Evolutionary conservation across 345 rosid species (phyloP), one percentile per base, ranked within the genome.

Genomic region (Eucalyptus sideroxylon): DNA sequence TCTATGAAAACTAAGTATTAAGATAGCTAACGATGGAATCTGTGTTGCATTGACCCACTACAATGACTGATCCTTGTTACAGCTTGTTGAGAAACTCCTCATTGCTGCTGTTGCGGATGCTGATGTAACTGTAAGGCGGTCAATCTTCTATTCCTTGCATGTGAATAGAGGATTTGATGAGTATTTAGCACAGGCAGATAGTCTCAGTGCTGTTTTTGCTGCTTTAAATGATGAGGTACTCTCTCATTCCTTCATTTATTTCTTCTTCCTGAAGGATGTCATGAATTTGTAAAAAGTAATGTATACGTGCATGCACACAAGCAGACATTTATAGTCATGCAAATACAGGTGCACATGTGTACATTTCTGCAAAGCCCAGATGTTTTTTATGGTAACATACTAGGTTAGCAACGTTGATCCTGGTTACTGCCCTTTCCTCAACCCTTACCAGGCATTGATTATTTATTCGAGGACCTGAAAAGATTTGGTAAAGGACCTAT

Each of bases 61-160:
- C 89, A 83, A 88, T 90, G 40, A 89, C 87, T 90, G 91, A n/a
- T 45, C 86, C 51, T 90, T 92, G 89, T 89, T 93, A 93, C 98
- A 97, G 99, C 97, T 98, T 88, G 98, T 98, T 93, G 99, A 98
- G 91, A 98, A 97, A 95, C 98, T 98, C 94, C 99, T 98, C 90
- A 96, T 96, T 89, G 95, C 97, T 56, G 99, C 99, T 72, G 97
- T 98, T 90, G 98, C 97, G 26, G 99, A 98, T 94, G 99, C 99
- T 91, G 99, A 98, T 91, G 99, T 98, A 67, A 93, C 94, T 69
- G 99, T 98, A 90, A 98, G 99, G 85, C 95, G 93, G 92, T 96
- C 99, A 30, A 96, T 98, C 89, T 98, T 98, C 89, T 93, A 93
- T 89, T 98, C 96, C 88, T 94, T 98, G 72, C 93, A 94, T 92